These are phyloP conservation scores for Gracilaria vermiculophylla DNA, from an alignment of 23 red algal genomes.

Conservation along the genomic window DNA sequence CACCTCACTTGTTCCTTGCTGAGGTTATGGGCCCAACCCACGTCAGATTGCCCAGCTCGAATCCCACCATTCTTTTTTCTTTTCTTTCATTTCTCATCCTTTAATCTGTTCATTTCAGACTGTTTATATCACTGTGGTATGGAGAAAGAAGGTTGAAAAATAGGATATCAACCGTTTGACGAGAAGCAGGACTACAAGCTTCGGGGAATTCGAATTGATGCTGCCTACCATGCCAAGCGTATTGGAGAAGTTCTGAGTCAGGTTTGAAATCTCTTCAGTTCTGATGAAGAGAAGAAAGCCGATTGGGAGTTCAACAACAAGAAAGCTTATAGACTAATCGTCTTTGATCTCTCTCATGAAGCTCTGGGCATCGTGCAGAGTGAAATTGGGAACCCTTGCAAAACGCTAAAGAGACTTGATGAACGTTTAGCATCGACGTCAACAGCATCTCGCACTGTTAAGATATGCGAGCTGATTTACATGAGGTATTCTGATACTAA, in stretches of 20 bases:
- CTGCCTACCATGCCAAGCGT: conserved; percentile 18
- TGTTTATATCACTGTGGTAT: too few species aligned
- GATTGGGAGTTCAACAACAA: background rate
- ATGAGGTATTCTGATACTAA: background rate
- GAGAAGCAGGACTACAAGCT: conserved; percentile 28
- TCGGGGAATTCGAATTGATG: conserved; percentile 29
- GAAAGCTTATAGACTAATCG: conserved; percentile 15
- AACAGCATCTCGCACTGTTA: conserved; percentile 16
- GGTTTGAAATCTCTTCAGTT: background rate
- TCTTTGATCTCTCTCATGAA: background rate
- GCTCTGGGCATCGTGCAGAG: background rate
- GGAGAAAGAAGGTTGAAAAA: background rate
- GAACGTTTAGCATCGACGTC: background rate
- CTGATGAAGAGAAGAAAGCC: background rate
- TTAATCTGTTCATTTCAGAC: too few species aligned
- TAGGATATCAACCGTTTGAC: conserved; percentile 15
- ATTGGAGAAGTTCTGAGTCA: background rate
- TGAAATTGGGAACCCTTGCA: background rate
- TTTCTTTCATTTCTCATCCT: too few species aligned
- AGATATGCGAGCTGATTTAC: background rate
- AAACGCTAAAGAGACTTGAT: conserved; percentile 19
- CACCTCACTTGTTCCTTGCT: too few species aligned
- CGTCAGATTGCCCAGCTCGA: too few species aligned
- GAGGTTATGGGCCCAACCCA: too few species aligned
- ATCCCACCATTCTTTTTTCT: too few species aligned